These are phyloP conservation scores for Plectosphaerella sp. DNA, from an alignment of 2,329 filamentous ascomycete species.

Conservation along the genomic window DNA sequence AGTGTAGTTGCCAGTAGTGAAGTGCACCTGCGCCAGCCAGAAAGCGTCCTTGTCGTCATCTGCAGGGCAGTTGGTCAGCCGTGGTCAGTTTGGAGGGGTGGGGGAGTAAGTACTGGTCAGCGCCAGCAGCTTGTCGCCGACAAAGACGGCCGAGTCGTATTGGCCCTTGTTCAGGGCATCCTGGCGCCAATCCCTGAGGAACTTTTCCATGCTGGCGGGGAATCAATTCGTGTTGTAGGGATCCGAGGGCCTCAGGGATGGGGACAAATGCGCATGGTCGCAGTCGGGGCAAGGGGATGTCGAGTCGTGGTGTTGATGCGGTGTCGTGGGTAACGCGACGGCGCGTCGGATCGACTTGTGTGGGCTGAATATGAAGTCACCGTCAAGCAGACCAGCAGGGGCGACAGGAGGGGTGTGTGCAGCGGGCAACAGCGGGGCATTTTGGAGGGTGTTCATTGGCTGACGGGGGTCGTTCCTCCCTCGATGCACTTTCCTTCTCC, in stretches of 20 bases:
- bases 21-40: slow-evolving; percentile 97
- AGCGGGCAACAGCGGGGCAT: too few relatives aligned
- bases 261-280: too few relatives aligned
- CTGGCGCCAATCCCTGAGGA: slow-evolving; percentile 89
- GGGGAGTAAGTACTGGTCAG: slow-evolving; percentile 67
- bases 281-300: neutral
- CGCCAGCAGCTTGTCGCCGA: slow-evolving; percentile 93
- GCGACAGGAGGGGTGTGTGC: too few relatives aligned
- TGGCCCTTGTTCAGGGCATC: slow-evolving; percentile 95
- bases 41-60: slow-evolving; percentile 93
- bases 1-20: slow-evolving; percentile 90
- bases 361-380: too few relatives aligned
- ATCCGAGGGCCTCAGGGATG: too few relatives aligned
- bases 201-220: slow-evolving; percentile 69
- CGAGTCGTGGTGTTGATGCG: neutral
- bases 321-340: too few relatives aligned
- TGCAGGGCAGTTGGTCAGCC: slow-evolving; percentile 28
- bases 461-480: too few relatives aligned
- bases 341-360: too few relatives aligned
- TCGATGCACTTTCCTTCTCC: too few relatives aligned
- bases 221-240: too few relatives aligned
- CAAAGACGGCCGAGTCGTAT: slow-evolving; percentile 93
- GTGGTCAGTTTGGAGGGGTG: neutral
- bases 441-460: too few relatives aligned
- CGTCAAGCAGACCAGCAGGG: too few relatives aligned